phyloP scores from a whole-genome alignment of 225 moss, liverwort and hornwort genomes.

The Rhytidiadelphus loreus region DNA sequence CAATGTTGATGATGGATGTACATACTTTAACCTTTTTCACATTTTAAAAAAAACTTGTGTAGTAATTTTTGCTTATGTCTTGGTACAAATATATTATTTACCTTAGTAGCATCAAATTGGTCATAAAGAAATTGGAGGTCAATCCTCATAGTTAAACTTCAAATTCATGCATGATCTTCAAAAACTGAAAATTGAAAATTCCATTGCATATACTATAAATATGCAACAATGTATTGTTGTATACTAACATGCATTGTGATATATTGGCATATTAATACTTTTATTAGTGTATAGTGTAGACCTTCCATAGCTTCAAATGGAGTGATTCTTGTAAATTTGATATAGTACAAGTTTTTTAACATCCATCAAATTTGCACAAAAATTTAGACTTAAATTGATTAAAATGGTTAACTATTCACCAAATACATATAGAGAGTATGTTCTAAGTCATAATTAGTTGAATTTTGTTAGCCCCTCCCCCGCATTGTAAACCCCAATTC shows the following conservation, averaged over 20 bases:
- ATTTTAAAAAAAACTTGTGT: not conserved
- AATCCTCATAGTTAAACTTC: not conserved
- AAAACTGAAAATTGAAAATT: not conserved
- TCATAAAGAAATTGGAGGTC: not conserved
- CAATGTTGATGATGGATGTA: too few species aligned
- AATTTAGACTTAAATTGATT: not conserved
- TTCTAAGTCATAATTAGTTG: not conserved
- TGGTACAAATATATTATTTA: not conserved
- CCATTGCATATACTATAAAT: not conserved
- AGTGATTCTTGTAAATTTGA: not conserved
- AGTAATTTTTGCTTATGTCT: not conserved
- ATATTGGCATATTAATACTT: not conserved
- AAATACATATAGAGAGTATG: not conserved
- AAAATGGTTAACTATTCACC: accelerated
- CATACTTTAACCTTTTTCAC: too few species aligned
- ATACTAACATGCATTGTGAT: not conserved
- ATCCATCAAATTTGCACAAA: not conserved
- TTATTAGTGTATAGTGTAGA: not conserved
- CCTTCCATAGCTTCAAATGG: not conserved
- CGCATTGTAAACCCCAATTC: accelerated
- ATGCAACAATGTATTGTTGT: not conserved
- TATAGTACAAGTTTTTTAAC: not conserved
- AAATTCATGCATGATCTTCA: not conserved
- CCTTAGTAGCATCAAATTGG: not conserved
- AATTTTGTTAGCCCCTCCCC: not conserved